These are phyloP conservation scores for Sparassis latifolia DNA, from an alignment of 1,284 basidiomycete species.

Conservation along the genomic window DNA sequence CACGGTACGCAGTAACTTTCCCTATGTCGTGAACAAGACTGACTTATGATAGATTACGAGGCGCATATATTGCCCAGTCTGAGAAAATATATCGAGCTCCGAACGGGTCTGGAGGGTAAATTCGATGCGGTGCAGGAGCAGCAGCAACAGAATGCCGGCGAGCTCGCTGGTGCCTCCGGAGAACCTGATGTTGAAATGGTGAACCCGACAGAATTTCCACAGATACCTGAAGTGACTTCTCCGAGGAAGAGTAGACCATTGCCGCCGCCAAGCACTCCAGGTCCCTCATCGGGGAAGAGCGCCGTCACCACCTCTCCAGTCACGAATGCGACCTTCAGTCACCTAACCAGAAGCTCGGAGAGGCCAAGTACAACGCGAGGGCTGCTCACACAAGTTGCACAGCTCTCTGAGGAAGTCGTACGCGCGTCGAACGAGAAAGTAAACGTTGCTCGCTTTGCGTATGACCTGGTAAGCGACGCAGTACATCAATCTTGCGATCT, in stretches of 20 bases:
- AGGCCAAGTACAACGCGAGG: conserved; percentile 22
- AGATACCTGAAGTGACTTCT: background rate
- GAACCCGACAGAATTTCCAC: background rate
- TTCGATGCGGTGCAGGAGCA: background rate
- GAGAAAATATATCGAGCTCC: conserved; percentile 1
- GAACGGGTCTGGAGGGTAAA: background rate
- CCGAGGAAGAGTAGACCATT: background rate
- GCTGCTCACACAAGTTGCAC: conserved; percentile 51
- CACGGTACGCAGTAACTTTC: conserved; percentile 37
- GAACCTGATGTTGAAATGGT: background rate
- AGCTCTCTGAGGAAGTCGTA: conserved; percentile 51
- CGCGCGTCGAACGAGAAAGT: conserved; percentile 68
- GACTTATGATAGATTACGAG: background rate
- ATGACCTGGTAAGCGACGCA: conserved; percentile 49
- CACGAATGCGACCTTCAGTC: background rate
- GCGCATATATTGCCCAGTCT: conserved; percentile 2
- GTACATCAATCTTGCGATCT: conserved; percentile 4
- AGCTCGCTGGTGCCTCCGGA: too few relatives aligned
- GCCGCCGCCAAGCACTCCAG: background rate
- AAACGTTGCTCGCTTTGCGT: conserved; percentile 60
- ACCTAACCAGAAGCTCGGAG: background rate
- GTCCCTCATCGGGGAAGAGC: background rate
- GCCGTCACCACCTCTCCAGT: background rate
- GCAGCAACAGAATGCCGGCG: background rate
- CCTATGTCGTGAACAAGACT: background rate